Conservation (phyloP, 495 filamentous ascomycete species). For the Cercophora samala region DNA sequence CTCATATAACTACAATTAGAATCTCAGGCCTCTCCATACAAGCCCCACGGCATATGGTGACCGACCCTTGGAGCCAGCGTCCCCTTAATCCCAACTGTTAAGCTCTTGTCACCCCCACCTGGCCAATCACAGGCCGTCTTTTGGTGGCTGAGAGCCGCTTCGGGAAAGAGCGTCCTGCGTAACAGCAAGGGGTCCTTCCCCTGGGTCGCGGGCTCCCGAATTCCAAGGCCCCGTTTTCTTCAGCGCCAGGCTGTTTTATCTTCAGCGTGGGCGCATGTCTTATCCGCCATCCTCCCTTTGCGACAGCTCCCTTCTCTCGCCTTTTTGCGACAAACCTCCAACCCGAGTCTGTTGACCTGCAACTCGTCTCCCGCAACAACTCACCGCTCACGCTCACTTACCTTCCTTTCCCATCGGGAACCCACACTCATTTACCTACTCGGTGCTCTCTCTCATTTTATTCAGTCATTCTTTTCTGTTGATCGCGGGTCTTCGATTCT, state of each 20-base stretch:
- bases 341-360: conserved; percentile 18
- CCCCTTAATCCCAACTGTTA: conserved; percentile 30
- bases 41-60: conserved; percentile 16
- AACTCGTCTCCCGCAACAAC: conserved; percentile 5
- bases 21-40: conserved; percentile 16
- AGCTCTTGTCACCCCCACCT: conserved; percentile 16
- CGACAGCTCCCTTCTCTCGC: conserved; percentile 14
- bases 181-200: conserved; percentile 22
- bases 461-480: conserved; percentile 16
- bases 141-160: conserved; percentile 24
- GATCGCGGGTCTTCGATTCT: conserved; percentile 24
- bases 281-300: conserved; percentile 16
- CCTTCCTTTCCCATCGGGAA: conserved; percentile 11
- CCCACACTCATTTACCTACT: conserved; percentile 22
- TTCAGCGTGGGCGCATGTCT: conserved; percentile 22
- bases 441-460: conserved; percentile 18
- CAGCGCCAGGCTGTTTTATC: conserved; percentile 22
- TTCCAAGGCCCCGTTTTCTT: conserved; percentile 12
- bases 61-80: conserved; percentile 17
- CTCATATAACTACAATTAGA: background rate
- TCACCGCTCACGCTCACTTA: conserved; percentile 22
- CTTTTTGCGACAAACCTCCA: conserved; percentile 7
- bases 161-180: conserved; percentile 23
- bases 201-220: conserved; percentile 17
- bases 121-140: conserved; percentile 23